Evolutionary conservation across 495 filamentous ascomycete genomes (phyloP).

Genomic region (Podospora sp.): DNA sequence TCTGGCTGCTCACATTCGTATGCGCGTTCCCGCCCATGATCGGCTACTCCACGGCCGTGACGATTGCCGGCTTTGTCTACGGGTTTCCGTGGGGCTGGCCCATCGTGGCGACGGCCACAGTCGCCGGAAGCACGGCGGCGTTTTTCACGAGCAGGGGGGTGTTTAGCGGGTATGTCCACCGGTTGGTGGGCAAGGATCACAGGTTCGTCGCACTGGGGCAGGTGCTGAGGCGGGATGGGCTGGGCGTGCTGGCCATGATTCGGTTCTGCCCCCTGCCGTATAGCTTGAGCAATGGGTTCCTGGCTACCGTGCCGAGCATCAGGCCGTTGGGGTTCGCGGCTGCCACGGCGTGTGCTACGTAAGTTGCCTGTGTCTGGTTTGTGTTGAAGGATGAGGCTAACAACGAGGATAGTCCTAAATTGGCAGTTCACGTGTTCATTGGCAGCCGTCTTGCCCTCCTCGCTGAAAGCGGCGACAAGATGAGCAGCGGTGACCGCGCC

Average conservation of each 20-base stretch:
- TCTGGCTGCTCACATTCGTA: constrained; percentile 76
- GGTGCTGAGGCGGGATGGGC: constrained; percentile 75
- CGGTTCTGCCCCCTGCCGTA: constrained; percentile 93
- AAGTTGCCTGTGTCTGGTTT: constrained; percentile 11
- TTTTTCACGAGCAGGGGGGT: constrained; percentile 80
- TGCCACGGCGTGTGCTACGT: constrained; percentile 70
- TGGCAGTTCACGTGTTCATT: constrained; percentile 92
- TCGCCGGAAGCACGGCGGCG: constrained; percentile 73
- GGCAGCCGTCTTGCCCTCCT: constrained; percentile 73
- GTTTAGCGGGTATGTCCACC: constrained; percentile 73
- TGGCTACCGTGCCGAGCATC: constrained; percentile 91
- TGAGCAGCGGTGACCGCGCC: constrained; percentile 65
- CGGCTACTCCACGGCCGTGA: constrained; percentile 86
- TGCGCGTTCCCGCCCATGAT: constrained; percentile 89
- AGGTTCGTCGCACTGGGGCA: constrained; percentile 65
- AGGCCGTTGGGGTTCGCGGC: constrained; percentile 71
- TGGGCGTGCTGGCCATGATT: constrained; percentile 91
- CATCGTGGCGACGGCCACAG: constrained; percentile 75
- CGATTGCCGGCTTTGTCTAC: constrained; percentile 88
- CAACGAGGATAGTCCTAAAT: constrained; percentile 61
- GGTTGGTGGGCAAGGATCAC: constrained; percentile 78
- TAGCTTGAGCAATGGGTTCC: constrained; percentile 88
- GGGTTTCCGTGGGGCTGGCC: constrained; percentile 91
- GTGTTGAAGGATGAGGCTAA: neutral
- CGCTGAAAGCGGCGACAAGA: constrained; percentile 63